Base-by-base conservation (phyloP, 495 filamentous ascomycete genomes). In the Hypomontagnella submonticulosa region DNA sequence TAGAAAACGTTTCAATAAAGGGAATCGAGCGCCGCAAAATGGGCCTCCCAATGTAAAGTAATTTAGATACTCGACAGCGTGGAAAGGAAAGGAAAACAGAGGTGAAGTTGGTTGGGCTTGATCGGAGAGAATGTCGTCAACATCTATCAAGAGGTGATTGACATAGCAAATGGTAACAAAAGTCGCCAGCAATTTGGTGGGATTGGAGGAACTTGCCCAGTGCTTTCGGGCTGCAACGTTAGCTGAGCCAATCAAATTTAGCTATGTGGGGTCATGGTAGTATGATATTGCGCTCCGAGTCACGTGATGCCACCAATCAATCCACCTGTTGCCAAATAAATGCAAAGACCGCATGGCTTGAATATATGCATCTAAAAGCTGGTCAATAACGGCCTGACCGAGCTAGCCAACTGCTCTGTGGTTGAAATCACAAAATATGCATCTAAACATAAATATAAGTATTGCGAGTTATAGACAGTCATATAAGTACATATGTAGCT, bases 121-220 rank as follows among this genome's bases (percentile, higher is more conserved):
- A 38, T 50, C 19, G 47, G 53, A 58, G 46, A 49, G 36, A 43
- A 42, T 18, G 43, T 41, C 37, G 42, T 53, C 62, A 60, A 48
- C 64, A 57, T 57, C 30, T 61, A 44, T 57, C 57, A 27, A 27
- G n/a, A 43, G 63, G 61, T 53, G 47, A 48, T 67, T 62, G 64
- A 62, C 63, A 52, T 37, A 53, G 12, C 5, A 13, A 33, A 41
- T 27, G 30, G 42, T 52, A 60, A 58, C 60, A 61, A n/a, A n/a
- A 52, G 58, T 67, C 64, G 47, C 52, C 16, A 61, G 49, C 55
- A 40, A 59, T 59, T 60, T 66, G 54, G 61, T 68, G 54, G 57
- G 58, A 56, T 69, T 63, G 44, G 53, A 61, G 47, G 57, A 62
- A 57, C 47, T 32, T 11, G 18, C 27, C 41, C 20, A 20, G 1